Conservation (phyloP, 139 green algal genomes). For the Auxenochlorella pyrenoidosa region DNA sequence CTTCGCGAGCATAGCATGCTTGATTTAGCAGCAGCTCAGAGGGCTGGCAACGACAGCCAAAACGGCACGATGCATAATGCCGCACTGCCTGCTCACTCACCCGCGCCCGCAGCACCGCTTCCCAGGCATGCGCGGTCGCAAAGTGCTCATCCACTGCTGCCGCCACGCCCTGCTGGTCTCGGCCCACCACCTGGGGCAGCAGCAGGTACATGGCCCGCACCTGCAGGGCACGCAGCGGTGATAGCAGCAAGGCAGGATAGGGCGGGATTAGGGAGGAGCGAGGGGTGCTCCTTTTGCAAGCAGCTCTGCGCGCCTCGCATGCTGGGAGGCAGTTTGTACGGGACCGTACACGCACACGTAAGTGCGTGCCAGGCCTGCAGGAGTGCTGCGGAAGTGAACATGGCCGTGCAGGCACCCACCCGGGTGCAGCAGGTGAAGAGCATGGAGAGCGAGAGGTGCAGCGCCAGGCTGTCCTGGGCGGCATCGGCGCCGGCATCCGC, state of each 20-base stretch:
- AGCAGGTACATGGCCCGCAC: constrained; percentile 25
- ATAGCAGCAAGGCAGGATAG: not conserved
- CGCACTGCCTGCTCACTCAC: not conserved
- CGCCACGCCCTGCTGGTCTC: not conserved
- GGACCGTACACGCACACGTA: too few relatives aligned
- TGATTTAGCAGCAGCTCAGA: not conserved
- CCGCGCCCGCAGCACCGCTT: not conserved
- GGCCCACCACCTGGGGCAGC: not conserved
- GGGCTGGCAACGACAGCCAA: too few relatives aligned
- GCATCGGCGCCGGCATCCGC: not conserved
- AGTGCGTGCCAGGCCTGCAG: not conserved
- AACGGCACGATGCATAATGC: not conserved
- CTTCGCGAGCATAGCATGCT: not conserved
- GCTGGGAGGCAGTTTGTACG: too few relatives aligned
- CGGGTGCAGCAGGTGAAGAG: constrained; percentile 20
- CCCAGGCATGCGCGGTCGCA: constrained; percentile 1
- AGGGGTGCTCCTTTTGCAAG: too few relatives aligned
- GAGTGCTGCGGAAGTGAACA: not conserved
- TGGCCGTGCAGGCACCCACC: not conserved
- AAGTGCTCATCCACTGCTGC: constrained; percentile 9
- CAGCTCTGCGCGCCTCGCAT: too few relatives aligned
- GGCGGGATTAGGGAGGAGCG: not conserved
- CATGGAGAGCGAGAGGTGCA: constrained; percentile 34
- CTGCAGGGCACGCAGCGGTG: not conserved
- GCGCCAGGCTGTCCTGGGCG: constrained; percentile 21